Conservation (phyloP, 1,139 yeast genomes). For the Zygosaccharomyces sapae region DNA sequence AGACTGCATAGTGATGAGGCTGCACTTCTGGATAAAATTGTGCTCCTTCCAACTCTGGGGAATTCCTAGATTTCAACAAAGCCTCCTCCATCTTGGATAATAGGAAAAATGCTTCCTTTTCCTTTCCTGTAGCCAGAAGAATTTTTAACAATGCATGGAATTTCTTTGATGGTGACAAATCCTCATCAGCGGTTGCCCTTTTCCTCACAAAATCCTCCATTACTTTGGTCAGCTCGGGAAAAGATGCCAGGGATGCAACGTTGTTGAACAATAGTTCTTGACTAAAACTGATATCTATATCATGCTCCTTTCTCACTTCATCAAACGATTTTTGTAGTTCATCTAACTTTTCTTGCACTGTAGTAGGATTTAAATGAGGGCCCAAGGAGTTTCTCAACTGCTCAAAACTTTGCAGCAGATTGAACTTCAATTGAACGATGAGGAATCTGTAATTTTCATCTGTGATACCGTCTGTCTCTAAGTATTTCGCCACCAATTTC, state of each 20-base stretch:
- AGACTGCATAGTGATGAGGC: constrained; percentile 32
- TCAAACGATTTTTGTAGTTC: constrained; percentile 18
- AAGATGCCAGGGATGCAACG: constrained; percentile 14
- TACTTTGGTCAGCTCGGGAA: constrained; percentile 14
- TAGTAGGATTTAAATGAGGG: constrained; percentile 12
- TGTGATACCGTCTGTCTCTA: constrained; percentile 15
- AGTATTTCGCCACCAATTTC: constrained; percentile 17
- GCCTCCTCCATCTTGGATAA: constrained; percentile 20
- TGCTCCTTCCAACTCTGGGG: not conserved
- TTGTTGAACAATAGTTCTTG: constrained; percentile 19
- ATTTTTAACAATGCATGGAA: constrained; percentile 16
- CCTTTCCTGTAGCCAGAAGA: constrained; percentile 19
- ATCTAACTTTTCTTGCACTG: constrained; percentile 7
- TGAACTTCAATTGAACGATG: constrained; percentile 20
- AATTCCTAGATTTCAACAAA: not conserved
- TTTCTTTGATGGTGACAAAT: constrained; percentile 14
- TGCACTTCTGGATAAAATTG: constrained; percentile 17
- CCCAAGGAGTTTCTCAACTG: constrained; percentile 15
- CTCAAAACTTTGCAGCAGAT: constrained; percentile 23
- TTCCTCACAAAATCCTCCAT: constrained; percentile 14
- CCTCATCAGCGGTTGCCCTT: constrained; percentile 4
- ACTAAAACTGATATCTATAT: constrained; percentile 11
- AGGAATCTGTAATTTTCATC: constrained; percentile 12
- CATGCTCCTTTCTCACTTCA: constrained; percentile 12
- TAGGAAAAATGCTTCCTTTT: constrained; percentile 20